These are phyloP conservation scores for Penicillium silybi DNA, from an alignment of 495 filamentous ascomycete genomes.

Conservation along the genomic window DNA sequence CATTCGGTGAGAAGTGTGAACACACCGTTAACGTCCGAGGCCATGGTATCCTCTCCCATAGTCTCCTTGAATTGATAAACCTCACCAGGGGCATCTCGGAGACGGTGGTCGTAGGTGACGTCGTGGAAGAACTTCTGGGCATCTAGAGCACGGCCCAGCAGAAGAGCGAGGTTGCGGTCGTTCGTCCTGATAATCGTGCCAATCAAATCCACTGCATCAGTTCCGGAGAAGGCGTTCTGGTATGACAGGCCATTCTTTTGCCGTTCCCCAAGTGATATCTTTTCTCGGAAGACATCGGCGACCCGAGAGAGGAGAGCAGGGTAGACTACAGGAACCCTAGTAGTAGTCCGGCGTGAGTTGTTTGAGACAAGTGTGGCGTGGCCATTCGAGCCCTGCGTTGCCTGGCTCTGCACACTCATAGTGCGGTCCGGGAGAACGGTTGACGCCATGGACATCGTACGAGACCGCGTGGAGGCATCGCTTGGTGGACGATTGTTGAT, in stretches of 20 bases:
- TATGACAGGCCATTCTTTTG: constrained; percentile 97
- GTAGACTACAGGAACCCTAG: constrained; percentile 76
- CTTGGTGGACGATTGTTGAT: constrained; percentile 36
- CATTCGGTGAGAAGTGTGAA: constrained; percentile 96
- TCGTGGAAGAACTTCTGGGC: constrained; percentile 99
- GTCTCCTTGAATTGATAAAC: constrained; percentile 97
- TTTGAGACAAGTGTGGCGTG: constrained; percentile 44
- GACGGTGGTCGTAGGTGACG: constrained; percentile 94
- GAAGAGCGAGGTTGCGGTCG: constrained; percentile 88
- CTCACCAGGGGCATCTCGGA: constrained; percentile 85
- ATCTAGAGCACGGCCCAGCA: constrained; percentile 90
- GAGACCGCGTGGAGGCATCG: constrained; percentile 42
- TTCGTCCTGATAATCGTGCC: constrained; percentile 93
- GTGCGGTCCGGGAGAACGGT: constrained; percentile 56
- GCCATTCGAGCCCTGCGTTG: constrained; percentile 27
- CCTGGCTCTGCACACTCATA: constrained; percentile 44
- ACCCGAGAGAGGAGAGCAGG: constrained; percentile 89
- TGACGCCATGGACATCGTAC: constrained; percentile 89
- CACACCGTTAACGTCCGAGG: constrained; percentile 87
- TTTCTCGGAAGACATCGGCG: constrained; percentile 83
- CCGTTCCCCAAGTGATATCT: constrained; percentile 74
- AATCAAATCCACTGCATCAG: constrained; percentile 93
- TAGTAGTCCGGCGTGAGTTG: constrained; percentile 37
- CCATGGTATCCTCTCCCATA: constrained; percentile 75
- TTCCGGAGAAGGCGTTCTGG: constrained; percentile 91